Evolutionary conservation across 352 stramenopile genomes (phyloP).

Genomic region (Phytopythium boreale): DNA sequence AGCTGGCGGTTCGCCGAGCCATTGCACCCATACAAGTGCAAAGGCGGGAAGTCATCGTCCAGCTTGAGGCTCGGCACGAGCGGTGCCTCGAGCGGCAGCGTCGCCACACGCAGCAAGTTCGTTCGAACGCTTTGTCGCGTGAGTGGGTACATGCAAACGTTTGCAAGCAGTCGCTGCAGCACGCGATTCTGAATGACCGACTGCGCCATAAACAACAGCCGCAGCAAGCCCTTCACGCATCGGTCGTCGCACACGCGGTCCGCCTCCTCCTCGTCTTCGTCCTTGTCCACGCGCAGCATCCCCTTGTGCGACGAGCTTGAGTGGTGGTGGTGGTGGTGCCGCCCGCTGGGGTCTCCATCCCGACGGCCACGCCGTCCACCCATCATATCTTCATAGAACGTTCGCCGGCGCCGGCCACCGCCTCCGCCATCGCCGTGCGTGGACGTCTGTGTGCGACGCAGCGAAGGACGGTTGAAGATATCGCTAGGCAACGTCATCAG

Average conservation of each 20-base stretch:
- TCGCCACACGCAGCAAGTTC: slow-evolving; percentile 65
- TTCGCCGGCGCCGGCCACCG: slow-evolving; percentile 31
- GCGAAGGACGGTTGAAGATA: slow-evolving; percentile 65
- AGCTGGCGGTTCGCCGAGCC: slow-evolving; percentile 13
- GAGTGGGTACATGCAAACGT: slow-evolving; percentile 78
- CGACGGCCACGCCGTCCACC: slow-evolving; percentile 33
- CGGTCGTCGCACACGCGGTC: slow-evolving; percentile 70
- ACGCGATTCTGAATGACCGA: slow-evolving; percentile 82
- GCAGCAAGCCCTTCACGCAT: slow-evolving; percentile 63
- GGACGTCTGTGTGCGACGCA: slow-evolving; percentile 80
- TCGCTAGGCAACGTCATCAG: slow-evolving; percentile 38
- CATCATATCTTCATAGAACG: slow-evolving; percentile 39
- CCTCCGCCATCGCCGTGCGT: slow-evolving; percentile 48
- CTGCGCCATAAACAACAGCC: slow-evolving; percentile 77
- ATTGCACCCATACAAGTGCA: slow-evolving; percentile 49
- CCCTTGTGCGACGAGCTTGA: slow-evolving; percentile 29
- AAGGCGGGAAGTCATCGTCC: slow-evolving; percentile 58
- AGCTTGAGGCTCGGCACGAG: slow-evolving; percentile 31
- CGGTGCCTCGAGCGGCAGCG: slow-evolving; percentile 39
- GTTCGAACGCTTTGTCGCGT: slow-evolving; percentile 57
- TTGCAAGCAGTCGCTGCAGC: slow-evolving; percentile 72
- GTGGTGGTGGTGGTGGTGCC: slow-evolving; percentile 23
- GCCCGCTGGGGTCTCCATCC: slow-evolving; percentile 18
- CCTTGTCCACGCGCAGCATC: slow-evolving; percentile 66
- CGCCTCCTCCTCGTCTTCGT: slow-evolving; percentile 59